These are phyloP conservation scores for Rhinocladiella similis DNA, from an alignment of 2,329 filamentous ascomycete genomes.

Conservation along the genomic window DNA sequence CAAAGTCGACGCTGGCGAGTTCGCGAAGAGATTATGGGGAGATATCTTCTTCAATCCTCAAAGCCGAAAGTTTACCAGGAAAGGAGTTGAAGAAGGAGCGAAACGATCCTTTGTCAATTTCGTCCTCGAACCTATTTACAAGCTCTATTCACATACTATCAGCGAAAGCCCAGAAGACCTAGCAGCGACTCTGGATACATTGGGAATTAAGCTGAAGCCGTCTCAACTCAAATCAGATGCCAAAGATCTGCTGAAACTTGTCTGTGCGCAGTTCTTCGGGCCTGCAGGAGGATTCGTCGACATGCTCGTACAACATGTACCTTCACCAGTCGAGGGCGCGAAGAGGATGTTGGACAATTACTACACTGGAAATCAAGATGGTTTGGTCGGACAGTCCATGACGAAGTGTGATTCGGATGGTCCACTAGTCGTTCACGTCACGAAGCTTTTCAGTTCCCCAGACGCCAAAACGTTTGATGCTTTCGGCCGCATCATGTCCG, in stretches of 20 bases:
- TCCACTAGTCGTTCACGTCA: slow-evolving; percentile 85
- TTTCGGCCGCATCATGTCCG: slow-evolving; percentile 89
- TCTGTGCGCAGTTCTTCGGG: slow-evolving; percentile 95
- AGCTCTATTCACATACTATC: slow-evolving; percentile 92
- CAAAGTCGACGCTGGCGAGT: slow-evolving; percentile 77
- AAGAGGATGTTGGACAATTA: slow-evolving; percentile 76
- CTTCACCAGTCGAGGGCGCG: slow-evolving; percentile 79
- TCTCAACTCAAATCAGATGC: slow-evolving; percentile 90
- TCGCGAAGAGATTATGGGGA: slow-evolving; percentile 85
- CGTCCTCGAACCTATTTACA: slow-evolving; percentile 94
- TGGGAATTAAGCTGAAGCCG: slow-evolving; percentile 87
- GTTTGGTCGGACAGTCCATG: slow-evolving; percentile 78
- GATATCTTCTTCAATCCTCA: slow-evolving; percentile 94
- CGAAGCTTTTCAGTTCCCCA: slow-evolving; percentile 85
- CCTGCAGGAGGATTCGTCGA: slow-evolving; percentile 88
- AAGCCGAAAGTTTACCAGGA: slow-evolving; percentile 89
- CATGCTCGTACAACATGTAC: slow-evolving; percentile 88
- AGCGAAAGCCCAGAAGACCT: slow-evolving; percentile 85
- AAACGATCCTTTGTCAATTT: slow-evolving; percentile 92
- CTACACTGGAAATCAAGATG: slow-evolving; percentile 88
- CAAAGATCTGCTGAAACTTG: slow-evolving; percentile 80
- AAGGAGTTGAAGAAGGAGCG: slow-evolving; percentile 75
- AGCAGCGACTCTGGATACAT: slow-evolving; percentile 70
- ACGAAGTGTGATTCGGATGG: slow-evolving; percentile 82
- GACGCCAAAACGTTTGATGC: slow-evolving; percentile 92